Percentiles rank a stretch among this genome's conserved stretches.
Evolutionary conservation across 345 rosid species (phyloP).

Genomic region (Mercurialis annua): DNA sequence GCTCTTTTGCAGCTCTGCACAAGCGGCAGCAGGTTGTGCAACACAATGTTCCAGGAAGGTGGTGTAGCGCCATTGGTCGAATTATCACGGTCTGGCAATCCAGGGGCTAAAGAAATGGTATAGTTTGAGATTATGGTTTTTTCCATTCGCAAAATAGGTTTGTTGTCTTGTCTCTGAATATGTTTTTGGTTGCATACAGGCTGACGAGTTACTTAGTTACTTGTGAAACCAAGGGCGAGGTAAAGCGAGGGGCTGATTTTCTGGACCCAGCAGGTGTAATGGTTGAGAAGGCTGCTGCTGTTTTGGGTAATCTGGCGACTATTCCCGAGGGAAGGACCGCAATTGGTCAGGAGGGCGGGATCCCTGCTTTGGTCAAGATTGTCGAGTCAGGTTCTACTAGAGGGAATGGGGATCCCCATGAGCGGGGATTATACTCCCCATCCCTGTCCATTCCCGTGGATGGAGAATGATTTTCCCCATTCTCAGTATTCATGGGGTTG

Average conservation of each 20-base stretch:
- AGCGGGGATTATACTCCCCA: too few relatives aligned
- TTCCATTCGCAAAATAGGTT: background rate
- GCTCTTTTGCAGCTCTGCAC: slow-evolving; percentile 84
- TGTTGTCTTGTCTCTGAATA: background rate
- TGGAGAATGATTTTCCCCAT: too few relatives aligned
- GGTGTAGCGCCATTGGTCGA: slow-evolving; percentile 91
- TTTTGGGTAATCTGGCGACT: slow-evolving; percentile 88
- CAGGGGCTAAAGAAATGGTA: slow-evolving; percentile 94
- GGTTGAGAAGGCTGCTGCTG: slow-evolving; percentile 93
- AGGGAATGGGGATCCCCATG: too few relatives aligned
- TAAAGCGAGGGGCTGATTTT: slow-evolving; percentile 55
- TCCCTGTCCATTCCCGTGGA: too few relatives aligned
- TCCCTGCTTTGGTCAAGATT: slow-evolving; percentile 83
- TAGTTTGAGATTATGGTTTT: background rate
- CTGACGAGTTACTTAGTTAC: slow-evolving; percentile 70
- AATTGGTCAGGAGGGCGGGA: slow-evolving; percentile 79
- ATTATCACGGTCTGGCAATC: slow-evolving; percentile 78
- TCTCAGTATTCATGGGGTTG: too few relatives aligned
- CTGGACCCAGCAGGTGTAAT: slow-evolving; percentile 62
- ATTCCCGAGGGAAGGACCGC: slow-evolving; percentile 66
- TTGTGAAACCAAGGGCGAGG: slow-evolving; percentile 80
- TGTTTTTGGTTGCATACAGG: slow-evolving; percentile 44
- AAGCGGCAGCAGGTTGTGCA: slow-evolving; percentile 52
- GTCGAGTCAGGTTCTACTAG: slow-evolving; percentile 90
- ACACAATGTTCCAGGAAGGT: slow-evolving; percentile 79